Evolutionary conservation across 75 land plant genomes (phyloP), one percentile per base, ranked within the genome.

Genomic region (Ceratopteris richardii): DNA sequence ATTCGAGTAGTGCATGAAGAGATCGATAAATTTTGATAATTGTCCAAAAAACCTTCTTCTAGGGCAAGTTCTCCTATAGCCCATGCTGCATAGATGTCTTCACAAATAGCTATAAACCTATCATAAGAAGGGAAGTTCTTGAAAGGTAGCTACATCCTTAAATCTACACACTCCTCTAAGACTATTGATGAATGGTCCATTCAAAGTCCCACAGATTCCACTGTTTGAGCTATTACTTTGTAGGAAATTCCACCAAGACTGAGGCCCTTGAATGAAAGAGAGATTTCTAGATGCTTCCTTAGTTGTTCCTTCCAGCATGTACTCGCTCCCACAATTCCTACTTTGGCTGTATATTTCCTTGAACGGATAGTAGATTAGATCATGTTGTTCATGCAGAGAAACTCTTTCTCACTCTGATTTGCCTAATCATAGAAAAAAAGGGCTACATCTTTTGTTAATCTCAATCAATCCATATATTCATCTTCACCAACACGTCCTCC

Each of bases 111-210:
- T 44, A 90, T 67, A 55, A 94, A 90, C 98, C 98, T 86, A 71
- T 94, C 96, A 81, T 91, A 94, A 52, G 98, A 72, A 36, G 98
- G 96, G 57, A 94, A 83, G 39, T 94, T 94, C 64, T 94, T 91
- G 65, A 70, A 94, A 2, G 96, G 98, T 19, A 94, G 90, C 61
- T 96, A 82, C 98, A 94, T 94, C 54, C 98, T 70, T 16, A 94
- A 71, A 69, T 94, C 98, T 27, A 96, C 73, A 61, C 91, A 94
- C 76, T 94, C 98, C 59, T 94, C 96, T 44, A 96, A 94, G 13
- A 90, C 80, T 41, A 88, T 62, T 46, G 40, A 88, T 88, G 58
- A 69, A 70, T 22, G 91, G 98, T 25, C 96, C 98, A 2, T 65
- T 54, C 27, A 83, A 51, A 7, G 63, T 69, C 22, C 72, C 65